Evolutionary conservation across 2,329 filamentous ascomycete species (phyloP).

Genomic region (Fusarium sp.): DNA sequence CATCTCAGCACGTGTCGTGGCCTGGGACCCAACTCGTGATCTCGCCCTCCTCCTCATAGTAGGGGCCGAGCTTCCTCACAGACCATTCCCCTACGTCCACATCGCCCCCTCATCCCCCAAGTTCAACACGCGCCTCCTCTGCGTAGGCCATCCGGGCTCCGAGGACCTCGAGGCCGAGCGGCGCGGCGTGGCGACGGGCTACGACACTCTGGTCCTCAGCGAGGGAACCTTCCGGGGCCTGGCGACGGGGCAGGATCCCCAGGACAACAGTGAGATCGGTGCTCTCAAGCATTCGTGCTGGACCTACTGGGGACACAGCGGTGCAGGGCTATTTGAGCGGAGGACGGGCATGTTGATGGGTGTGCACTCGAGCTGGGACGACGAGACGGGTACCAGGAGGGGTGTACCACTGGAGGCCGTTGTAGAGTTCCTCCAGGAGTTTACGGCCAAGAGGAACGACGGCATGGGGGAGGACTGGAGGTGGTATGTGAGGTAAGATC

Average conservation of each 20-base stretch:
- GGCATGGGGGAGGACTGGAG: conserved; percentile 22
- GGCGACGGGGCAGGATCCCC: conserved; percentile 56
- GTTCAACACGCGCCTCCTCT: conserved; percentile 47
- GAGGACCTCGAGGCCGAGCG: conserved; percentile 61
- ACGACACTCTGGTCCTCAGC: conserved; percentile 64
- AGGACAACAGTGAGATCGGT: conserved; percentile 68
- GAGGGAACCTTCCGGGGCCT: conserved; percentile 60
- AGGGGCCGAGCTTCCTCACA: conserved; percentile 36
- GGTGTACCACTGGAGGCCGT: conserved; percentile 64
- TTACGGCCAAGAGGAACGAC: conserved; percentile 26
- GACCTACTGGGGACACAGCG: conserved; percentile 72
- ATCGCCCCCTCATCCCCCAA: conserved; percentile 37
- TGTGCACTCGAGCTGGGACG: conserved; percentile 70
- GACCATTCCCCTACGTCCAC: conserved; percentile 42
- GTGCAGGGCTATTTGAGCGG: conserved; percentile 63
- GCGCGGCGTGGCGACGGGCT: conserved; percentile 57
- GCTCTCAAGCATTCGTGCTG: conserved; percentile 68
- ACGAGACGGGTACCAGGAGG: conserved; percentile 65
- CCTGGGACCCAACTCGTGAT: conserved; percentile 62
- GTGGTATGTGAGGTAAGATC: conserved; percentile 32
- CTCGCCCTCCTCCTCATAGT: conserved; percentile 63
- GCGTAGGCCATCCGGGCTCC: conserved; percentile 55
- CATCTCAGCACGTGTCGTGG: conserved; percentile 57
- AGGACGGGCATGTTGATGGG: conserved; percentile 61
- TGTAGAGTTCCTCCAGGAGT: conserved; percentile 54